phyloP scores from a whole-genome alignment of 257 asterid genomes.

The Solanum stenotomum region DNA sequence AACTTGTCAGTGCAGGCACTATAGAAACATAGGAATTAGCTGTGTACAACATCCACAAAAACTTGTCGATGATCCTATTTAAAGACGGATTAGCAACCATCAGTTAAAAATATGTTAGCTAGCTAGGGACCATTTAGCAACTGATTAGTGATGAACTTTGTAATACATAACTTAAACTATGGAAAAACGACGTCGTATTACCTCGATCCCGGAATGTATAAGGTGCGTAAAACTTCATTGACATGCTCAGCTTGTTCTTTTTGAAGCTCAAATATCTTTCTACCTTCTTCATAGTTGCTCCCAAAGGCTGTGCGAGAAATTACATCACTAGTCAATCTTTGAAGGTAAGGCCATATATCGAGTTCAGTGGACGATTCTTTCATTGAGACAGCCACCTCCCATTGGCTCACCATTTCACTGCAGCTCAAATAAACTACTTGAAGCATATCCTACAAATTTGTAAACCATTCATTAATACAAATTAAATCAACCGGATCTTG shows the following conservation, averaged over 20 bases:
- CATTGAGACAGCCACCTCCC: conserved; percentile 16
- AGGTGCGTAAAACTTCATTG: neutral
- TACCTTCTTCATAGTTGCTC: conserved; percentile 38
- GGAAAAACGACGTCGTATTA: neutral
- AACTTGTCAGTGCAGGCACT: neutral
- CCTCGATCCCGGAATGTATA: conserved; percentile 35
- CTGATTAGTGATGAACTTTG: neutral
- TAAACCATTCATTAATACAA: neutral
- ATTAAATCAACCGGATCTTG: neutral
- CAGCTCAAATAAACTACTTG: conserved; percentile 27
- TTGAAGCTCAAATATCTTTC: conserved; percentile 35
- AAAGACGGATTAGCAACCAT: neutral
- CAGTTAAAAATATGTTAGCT: neutral
- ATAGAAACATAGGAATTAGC: neutral
- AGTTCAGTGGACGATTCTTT: conserved; percentile 13
- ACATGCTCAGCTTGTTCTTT: conserved; percentile 24
- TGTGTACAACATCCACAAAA: neutral
- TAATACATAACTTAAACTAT: neutral
- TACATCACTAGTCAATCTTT: conserved; percentile 20
- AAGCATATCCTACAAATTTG: conserved; percentile 23
- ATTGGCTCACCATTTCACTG: conserved; percentile 23
- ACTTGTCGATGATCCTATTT: neutral
- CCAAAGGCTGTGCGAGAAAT: conserved; percentile 48
- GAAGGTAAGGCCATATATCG: conserved; percentile 40
- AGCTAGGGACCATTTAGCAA: neutral